These are phyloP conservation scores for Apophysomyces trapeziformis DNA, from an alignment of 371 early-diverging fungal species.

Conservation along the genomic window DNA sequence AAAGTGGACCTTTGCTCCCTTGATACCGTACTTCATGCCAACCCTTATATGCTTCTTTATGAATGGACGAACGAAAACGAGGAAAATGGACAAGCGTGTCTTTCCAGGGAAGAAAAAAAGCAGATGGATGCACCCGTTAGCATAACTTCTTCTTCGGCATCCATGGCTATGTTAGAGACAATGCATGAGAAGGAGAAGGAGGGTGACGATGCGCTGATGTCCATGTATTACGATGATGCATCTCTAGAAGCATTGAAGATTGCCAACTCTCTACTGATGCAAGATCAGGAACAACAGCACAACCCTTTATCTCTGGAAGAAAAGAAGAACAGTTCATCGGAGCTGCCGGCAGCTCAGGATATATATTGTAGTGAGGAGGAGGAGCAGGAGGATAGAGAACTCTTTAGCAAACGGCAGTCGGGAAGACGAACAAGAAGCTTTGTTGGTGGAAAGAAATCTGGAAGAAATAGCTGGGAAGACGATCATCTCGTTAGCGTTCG, in stretches of 20 bases:
- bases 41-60: constrained; percentile 93
- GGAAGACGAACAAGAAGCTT: constrained; percentile 9
- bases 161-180: constrained; percentile 1
- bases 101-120: background rate
- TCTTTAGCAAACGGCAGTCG: background rate
- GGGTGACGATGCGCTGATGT: background rate
- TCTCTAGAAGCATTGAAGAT: constrained; percentile 36
- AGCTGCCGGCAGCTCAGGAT: constrained; percentile 7
- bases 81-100: background rate
- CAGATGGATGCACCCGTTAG: too few relatives aligned
- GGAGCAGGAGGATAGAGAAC: background rate
- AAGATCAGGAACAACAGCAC: constrained; percentile 22
- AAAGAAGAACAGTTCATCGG: background rate
- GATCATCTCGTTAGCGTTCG: constrained; percentile 8
- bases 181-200: constrained; percentile 6
- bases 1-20: constrained; percentile 73
- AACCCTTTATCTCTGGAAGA: background rate
- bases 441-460: background rate
- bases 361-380: background rate
- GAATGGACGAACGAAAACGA: constrained; percentile 45
- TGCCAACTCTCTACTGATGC: constrained; percentile 31
- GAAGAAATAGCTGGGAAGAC: constrained; percentile 4
- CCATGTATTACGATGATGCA: constrained; percentile 16
- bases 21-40: constrained; percentile 69
- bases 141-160: background rate